phyloP scores from a whole-genome alignment of 306 rosid species.

The Leucaena leucocephala region DNA sequence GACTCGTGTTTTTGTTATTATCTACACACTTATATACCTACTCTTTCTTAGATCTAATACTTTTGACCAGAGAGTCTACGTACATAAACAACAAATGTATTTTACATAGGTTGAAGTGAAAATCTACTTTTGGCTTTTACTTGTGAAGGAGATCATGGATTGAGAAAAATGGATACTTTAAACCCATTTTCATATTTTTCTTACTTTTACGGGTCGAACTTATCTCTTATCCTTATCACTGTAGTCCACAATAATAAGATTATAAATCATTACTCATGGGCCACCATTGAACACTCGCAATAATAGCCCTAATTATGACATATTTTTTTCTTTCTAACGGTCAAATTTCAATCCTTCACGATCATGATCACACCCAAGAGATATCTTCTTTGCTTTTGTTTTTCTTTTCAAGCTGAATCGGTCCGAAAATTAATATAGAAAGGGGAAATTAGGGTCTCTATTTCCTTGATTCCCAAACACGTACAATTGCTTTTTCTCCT shows the following conservation, averaged over 20 bases:
- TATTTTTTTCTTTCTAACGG: conserved; percentile 40
- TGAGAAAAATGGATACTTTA: conserved; percentile 21
- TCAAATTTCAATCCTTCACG: conserved; percentile 57
- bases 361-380: conserved; percentile 4
- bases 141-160: neutral
- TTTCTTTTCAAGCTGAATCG: neutral
- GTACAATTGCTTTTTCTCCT: neutral
- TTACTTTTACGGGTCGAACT: conserved; percentile 20
- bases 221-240: neutral
- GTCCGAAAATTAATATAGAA: neutral
- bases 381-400: neutral
- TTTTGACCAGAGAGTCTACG: neutral
- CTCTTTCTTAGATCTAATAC: too few relatives aligned
- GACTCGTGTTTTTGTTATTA: too few relatives aligned
- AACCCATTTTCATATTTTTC: conserved; percentile 6
- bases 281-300: conserved; percentile 49
- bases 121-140: neutral
- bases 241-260: conserved; percentile 5
- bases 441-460: neutral
- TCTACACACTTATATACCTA: too few relatives aligned
- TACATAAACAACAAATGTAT: neutral
- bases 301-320: conserved; percentile 40
- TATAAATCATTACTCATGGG: conserved; percentile 47
- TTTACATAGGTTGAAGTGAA: neutral
- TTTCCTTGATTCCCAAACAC: neutral